A percentile compares a stretch with the other conserved stretches of the same genome.
Evolutionary conservation across 768 basidiomycete genomes (phyloP).

Genomic region (Glaciozyma martinii): DNA sequence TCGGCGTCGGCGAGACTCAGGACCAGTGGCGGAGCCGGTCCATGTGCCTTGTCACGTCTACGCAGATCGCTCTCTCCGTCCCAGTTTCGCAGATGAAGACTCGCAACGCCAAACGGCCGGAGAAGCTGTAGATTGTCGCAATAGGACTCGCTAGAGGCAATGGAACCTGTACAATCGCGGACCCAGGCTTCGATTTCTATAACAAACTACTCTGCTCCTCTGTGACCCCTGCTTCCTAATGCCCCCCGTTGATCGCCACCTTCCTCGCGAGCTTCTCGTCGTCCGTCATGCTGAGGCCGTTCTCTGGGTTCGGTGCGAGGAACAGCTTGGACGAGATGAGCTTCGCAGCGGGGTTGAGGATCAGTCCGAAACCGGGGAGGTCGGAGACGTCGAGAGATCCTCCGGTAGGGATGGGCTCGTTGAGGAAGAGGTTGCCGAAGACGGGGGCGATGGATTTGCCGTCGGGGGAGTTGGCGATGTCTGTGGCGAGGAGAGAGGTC

Average conservation of each 20-base stretch:
- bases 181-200: no score
- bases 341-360: conserved; percentile 42
- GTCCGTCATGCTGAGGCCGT: neutral
- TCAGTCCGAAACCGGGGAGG: conserved; percentile 44
- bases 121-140: neutral
- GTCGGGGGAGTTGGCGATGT: conserved; percentile 44
- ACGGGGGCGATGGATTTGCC: conserved; percentile 43
- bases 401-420: conserved; percentile 43
- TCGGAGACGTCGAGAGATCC: conserved; percentile 42
- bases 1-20: conserved; percentile 1
- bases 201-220: no score
- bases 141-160: no score
- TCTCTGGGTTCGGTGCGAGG: conserved; percentile 7
- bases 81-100: neutral
- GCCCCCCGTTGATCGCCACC: neutral
- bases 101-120: neutral
- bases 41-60: neutral
- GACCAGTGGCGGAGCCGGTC: conserved; percentile 1
- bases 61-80: neutral
- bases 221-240: no score
- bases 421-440: conserved; percentile 45
- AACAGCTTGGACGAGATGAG: conserved; percentile 34
- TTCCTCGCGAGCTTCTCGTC: neutral
- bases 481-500: neutral
- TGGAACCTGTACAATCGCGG: no score